Evolutionary conservation across 208 protist genomes (phyloP), one percentile per base, ranked within the genome.

Genomic region (Acanthamoeba healyi): DNA sequence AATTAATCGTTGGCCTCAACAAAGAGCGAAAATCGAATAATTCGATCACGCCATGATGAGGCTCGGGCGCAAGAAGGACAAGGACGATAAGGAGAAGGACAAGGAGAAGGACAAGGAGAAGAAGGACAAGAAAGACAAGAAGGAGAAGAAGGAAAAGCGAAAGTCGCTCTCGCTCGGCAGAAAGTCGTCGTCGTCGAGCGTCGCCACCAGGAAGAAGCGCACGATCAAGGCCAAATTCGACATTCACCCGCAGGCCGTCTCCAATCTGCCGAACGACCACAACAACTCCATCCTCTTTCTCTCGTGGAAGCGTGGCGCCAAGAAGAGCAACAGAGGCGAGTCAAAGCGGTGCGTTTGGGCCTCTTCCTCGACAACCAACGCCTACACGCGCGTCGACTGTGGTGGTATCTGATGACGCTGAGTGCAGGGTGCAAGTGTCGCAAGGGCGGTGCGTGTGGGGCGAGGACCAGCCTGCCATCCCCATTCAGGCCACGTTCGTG

Each of bases 251-350:
- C 44, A 67, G 24, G n/a, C 44, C 14, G n/a, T 89, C 32, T 89
- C 38, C 44, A 89, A 89, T 63, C 24, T 89, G 29, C 51, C 51
- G 81, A 6, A n/a, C 17, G 81, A 56, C 38, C 81, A 63, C 44
- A 89, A 89, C 51, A 51, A 89, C 15, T 34, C 42, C 46, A 61
- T 89, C 44, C 44, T 89, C 44, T 89, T 67, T 22, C 51, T 89
- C 19, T 56, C 81, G 36, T 89, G 81, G 81, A 89, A 89, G 81
- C 44, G 81, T 17, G 81, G 81, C 3, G 44, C 81, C n/a, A 89
- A 89, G 81, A 89, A 89, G 38, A 46, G 34, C 81, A 89, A 89
- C 81, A 56, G 49, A 36, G 81, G 81, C 38, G 81, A 89, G 49
- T 40, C 81, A 7, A 89, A 89, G 24, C 32, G 40, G 70, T 81